Evolutionary conservation across 768 basidiomycete genomes (phyloP), one percentile per base, ranked within the genome.

Genomic region (Mycena chlorophos): DNA sequence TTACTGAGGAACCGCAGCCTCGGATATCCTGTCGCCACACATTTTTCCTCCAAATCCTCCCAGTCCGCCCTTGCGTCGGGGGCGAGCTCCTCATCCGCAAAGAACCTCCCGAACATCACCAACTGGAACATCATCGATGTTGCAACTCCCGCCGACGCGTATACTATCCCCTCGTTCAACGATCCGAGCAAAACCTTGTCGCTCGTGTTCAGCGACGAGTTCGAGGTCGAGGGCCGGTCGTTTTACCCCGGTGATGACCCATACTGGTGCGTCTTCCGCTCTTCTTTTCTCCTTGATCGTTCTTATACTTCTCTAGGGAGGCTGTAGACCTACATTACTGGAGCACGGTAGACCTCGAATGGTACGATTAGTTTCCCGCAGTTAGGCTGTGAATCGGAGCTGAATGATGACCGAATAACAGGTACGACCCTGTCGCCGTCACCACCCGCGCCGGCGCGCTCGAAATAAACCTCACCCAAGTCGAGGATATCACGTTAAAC

Each of bases 181-280:
- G 58, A 60, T 47, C 58, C 58, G 25, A 26, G 12, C 25, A 29
- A 66, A 67, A 66, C 61, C 70, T 46, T 73, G 79, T 66, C 76
- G 42, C 75, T 92, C 23, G 86, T 90, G 10, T 92, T 89, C 67
- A 86, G 84, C 3, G 91, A 93, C 69, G 91, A 93, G 66, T 92
- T 93, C 67, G 86, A 92, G 66, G 74, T 73, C 23, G 84, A 86
- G 20, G 88, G 89, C 3, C 76, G 91, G 57, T 79, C 86, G 4
- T 92, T 92, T 65, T 91, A 88, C 72, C 82, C 86, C 38, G 88
- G 88, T 4, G 89, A 92, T 60, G 91, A 93, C 68, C 91, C 91
- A 3, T 93, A 88, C 64, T 89, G 88, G 88, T 86, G 88, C 38
- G 86, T 74, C 34, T 10, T 37, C 34, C n/a, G 34, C 34, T 37